Base-by-base conservation (phyloP, 2,329 filamentous ascomycete species). In the Monilinia polystroma region DNA sequence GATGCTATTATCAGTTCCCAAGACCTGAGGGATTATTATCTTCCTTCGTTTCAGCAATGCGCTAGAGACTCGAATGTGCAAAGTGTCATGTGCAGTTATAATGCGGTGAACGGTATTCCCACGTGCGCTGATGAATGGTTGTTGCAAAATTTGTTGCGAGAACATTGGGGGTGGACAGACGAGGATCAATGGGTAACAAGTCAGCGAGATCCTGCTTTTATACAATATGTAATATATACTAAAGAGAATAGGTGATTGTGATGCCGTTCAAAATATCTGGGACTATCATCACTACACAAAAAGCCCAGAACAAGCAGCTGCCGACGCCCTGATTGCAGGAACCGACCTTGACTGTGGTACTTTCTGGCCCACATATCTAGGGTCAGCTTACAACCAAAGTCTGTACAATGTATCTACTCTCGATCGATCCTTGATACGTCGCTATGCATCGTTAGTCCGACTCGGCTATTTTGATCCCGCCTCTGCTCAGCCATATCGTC, bases 1-100 rank as follows among this genome's bases (percentile, higher is more conserved):
- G 80, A 89, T 73, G 82, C 86, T 7, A 78, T 81, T 16, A 83
- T 88, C 67, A 79, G 80, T 12, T 78, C 80, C 59, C 88, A 90
- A 70, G 88, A 91, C 68, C 77, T 91, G 5, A 81, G 83, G 0
- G 88, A 90, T 71, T 91, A 90, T 76, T 90, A 89, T 72, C 80
- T 89, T 52, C 87, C 85, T 1, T 83, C 87, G 0, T 91, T 91
- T 77, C 80, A 88, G 72, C 82, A 82, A 74, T 90, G 87, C 75
- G 85, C 83, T 55, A 80, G 83, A 14, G 84, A 87, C 72, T 81
- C 83, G 4, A 80, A 82, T 56, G 83, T 84, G 4, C 80, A 81
- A 20, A 87, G 86, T 45, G 79, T 88, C 70, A 87, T 87, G 85
- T 87, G 85, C 71, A 82, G 82, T 0, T 87, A 88, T 74, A 87